Percentiles rank a stretch among this genome's conserved stretches.
Conservation (phyloP, 208 protist species). For the Acanthamoeba pearcei region DNA sequence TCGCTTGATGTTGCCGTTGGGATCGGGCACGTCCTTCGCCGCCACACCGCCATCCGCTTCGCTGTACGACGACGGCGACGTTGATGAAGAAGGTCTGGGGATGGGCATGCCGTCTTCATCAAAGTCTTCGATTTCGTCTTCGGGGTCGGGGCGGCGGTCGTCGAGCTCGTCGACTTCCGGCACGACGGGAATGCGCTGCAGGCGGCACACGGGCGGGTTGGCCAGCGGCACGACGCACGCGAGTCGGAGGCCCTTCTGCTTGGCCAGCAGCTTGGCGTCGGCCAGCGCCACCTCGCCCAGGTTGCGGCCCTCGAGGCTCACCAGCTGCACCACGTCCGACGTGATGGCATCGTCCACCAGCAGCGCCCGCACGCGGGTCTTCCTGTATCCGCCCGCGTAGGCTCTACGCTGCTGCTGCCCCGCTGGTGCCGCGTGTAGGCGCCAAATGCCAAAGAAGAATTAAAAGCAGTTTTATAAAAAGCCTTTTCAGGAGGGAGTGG, state of each 20-base stretch:
- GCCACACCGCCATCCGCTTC: not conserved
- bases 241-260: not conserved
- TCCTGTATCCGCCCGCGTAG: too few species aligned
- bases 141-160: not conserved
- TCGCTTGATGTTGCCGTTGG: not conserved
- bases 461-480: too few species aligned
- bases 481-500: too few species aligned
- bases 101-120: not conserved
- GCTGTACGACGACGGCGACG: not conserved
- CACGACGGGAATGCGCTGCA: too few species aligned
- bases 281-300: constrained; percentile 13
- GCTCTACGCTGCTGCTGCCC: too few species aligned
- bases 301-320: constrained; percentile 12
- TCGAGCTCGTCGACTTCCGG: too few species aligned
- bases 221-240: not conserved
- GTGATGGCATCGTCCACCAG: constrained; percentile 7
- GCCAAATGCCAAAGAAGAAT: too few species aligned
- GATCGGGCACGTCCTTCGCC: not conserved
- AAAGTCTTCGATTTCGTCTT: not conserved
- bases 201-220: too few species aligned
- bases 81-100: not conserved
- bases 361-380: not conserved
- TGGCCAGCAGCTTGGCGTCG: constrained; percentile 8
- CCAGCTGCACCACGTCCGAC: constrained; percentile 7
- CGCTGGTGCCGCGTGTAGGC: too few species aligned